Evolutionary conservation across 179 eudicot species (phyloP).

Genomic region (Carnegiea gigantea): DNA sequence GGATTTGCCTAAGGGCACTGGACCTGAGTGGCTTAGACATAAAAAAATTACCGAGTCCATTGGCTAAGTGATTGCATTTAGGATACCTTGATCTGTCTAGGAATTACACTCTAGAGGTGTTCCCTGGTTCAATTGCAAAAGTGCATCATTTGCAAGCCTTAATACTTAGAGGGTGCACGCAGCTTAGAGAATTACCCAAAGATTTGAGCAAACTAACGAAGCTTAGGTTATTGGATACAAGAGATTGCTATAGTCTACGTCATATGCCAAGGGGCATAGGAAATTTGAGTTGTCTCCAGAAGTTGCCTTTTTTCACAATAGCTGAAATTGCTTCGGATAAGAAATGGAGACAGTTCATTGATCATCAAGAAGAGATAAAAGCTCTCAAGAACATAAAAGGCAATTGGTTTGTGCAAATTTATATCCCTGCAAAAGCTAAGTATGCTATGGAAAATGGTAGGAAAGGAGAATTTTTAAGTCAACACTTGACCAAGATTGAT

Average conservation of each 20-base stretch:
- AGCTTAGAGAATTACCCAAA: conserved; percentile 27
- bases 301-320: conserved; percentile 26
- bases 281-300: conserved; percentile 29
- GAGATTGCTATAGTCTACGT: conserved; percentile 11
- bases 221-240: conserved; percentile 35
- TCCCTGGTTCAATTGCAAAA: conserved; percentile 13
- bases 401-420: neutral
- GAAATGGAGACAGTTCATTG: neutral
- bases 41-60: conserved; percentile 11
- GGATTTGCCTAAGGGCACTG: conserved; percentile 24
- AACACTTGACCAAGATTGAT: conserved; percentile 2
- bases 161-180: neutral
- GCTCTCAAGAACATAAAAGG: conserved; percentile 26
- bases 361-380: conserved; percentile 19
- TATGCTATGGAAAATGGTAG: neutral
- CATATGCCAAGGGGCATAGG: conserved; percentile 33
- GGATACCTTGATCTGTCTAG: conserved; percentile 25
- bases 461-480: conserved; percentile 13
- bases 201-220: conserved; percentile 24
- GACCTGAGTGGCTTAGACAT: conserved; percentile 6
- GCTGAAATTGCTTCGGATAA: conserved; percentile 1
- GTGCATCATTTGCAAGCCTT: conserved; percentile 20
- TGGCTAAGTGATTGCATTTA: conserved; percentile 24
- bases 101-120: neutral
- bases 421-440: neutral